These are phyloP conservation scores for Pseudevernia furfuracea DNA, from an alignment of 495 filamentous ascomycete species.

Conservation along the genomic window DNA sequence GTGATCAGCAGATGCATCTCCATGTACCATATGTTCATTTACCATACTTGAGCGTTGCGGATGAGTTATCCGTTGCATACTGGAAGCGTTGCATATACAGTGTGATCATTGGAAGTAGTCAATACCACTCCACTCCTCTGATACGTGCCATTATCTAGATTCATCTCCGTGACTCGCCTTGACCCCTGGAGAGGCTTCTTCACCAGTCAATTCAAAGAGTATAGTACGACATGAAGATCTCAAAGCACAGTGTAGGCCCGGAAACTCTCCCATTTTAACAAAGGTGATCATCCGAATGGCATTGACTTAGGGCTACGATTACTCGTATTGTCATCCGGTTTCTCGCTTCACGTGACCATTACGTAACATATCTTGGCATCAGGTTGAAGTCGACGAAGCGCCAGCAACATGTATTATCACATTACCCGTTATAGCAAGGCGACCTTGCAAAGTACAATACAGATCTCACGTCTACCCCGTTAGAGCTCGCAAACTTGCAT, in stretches of 20 bases:
- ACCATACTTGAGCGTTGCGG: slow-evolving; percentile 6
- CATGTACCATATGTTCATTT: slow-evolving; percentile 26
- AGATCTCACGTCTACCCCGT: too few relatives aligned
- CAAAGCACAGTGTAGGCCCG: background rate
- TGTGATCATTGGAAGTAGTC: slow-evolving; percentile 13
- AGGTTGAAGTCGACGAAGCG: background rate
- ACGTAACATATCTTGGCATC: slow-evolving; percentile 9
- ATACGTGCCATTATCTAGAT: background rate
- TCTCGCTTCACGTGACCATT: background rate
- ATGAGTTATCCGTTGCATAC: slow-evolving; percentile 18
- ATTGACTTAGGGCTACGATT: too few relatives aligned
- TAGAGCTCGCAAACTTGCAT: background rate
- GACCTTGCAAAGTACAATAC: background rate
- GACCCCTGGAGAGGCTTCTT: background rate
- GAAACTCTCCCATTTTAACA: background rate
- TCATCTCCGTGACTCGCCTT: background rate
- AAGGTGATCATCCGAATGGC: too few relatives aligned
- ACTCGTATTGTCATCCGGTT: too few relatives aligned
- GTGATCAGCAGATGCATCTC: background rate
- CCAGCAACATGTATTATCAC: background rate
- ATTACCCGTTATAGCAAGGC: background rate
- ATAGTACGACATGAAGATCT: background rate
- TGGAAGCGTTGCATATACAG: slow-evolving; percentile 25
- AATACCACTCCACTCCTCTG: slow-evolving; percentile 19
- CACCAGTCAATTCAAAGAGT: background rate